These are phyloP conservation scores for Miamiensis avidus DNA, from an alignment of 169 alveolate genomes.

Conservation along the genomic window DNA sequence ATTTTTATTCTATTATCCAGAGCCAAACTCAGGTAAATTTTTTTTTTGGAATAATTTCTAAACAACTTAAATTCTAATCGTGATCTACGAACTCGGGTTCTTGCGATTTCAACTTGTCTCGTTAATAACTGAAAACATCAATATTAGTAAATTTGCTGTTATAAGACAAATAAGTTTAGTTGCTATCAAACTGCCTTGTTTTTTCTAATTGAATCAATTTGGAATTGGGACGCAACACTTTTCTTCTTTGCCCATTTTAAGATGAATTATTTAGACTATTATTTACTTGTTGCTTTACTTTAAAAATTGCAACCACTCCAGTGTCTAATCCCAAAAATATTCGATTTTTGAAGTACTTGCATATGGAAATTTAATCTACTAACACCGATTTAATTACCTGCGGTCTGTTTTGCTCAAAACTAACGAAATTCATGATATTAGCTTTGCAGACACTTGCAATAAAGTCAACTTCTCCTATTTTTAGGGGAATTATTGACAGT, in stretches of 20 bases:
- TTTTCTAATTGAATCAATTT: too few species aligned
- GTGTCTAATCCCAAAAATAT: background rate
- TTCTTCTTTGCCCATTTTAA: too few species aligned
- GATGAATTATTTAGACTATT: too few species aligned
- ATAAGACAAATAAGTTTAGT: too few species aligned
- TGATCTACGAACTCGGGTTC: too few species aligned
- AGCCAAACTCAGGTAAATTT: background rate
- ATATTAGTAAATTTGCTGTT: too few species aligned
- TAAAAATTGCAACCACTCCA: background rate
- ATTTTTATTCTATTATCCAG: background rate
- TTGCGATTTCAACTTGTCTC: too few species aligned
- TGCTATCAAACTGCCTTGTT: too few species aligned
- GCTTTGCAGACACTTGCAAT: background rate
- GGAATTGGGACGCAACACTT: too few species aligned
- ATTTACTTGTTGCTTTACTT: too few species aligned
- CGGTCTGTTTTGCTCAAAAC: background rate
- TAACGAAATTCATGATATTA: background rate
- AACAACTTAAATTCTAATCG: background rate
- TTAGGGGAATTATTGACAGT: background rate
- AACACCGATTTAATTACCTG: background rate
- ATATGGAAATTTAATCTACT: background rate
- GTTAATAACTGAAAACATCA: too few species aligned
- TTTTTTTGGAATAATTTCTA: background rate
- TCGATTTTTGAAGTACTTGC: background rate
- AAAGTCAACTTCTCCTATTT: background rate